phyloP scores from a whole-genome alignment of 2,329 filamentous ascomycete genomes.

The Aspergillus alliaceus region DNA sequence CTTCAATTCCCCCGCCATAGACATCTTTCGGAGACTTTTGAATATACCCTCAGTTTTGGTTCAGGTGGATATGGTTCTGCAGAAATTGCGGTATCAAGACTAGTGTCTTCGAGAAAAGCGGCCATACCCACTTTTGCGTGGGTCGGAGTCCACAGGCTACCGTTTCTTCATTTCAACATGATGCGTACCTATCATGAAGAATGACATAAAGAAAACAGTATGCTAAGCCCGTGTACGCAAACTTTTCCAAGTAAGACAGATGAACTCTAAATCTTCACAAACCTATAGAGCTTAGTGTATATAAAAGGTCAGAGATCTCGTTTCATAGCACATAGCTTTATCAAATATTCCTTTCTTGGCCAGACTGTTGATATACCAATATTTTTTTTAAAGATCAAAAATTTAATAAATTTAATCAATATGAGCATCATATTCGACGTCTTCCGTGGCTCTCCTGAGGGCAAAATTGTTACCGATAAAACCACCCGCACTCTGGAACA shows the following conservation, averaged over 20 bases:
- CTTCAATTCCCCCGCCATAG: background rate
- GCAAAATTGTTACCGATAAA: constrained; percentile 14
- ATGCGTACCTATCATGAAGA: background rate
- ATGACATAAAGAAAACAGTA: background rate
- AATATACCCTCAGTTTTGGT: background rate
- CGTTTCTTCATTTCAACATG: background rate
- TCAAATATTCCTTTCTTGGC: background rate
- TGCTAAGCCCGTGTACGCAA: too few relatives aligned
- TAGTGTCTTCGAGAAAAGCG: background rate
- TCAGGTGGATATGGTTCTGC: background rate
- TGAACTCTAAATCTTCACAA: background rate
- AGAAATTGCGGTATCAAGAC: background rate
- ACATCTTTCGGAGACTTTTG: background rate
- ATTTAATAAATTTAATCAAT: background rate
- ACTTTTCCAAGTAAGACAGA: too few relatives aligned
- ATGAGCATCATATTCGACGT: constrained; percentile 13
- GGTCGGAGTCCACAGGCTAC: background rate
- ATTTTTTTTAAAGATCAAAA: background rate
- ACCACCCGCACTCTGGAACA: constrained; percentile 6
- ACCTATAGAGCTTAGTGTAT: background rate
- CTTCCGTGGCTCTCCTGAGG: constrained; percentile 20
- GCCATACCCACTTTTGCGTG: background rate
- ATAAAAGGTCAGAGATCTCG: background rate
- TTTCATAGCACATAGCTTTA: background rate
- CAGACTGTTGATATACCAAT: background rate